Conservation (phyloP, 495 filamentous ascomycete species). For the Penicillium crystallinum region DNA sequence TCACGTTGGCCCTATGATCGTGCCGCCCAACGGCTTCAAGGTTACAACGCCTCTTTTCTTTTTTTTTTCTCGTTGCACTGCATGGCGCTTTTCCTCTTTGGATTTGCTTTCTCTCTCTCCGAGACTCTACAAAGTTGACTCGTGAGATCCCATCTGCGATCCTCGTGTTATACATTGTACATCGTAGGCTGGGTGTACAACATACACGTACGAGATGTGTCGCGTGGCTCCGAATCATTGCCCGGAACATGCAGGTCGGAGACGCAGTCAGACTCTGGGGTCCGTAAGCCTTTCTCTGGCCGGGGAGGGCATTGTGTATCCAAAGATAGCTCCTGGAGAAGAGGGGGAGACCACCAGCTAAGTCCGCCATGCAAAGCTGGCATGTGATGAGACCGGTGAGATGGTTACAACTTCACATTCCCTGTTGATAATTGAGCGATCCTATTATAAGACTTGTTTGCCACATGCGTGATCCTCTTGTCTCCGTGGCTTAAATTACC, state of each 20-base stretch:
- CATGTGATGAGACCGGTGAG: conserved; percentile 15
- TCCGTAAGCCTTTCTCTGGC: not conserved
- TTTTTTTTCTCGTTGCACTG: conserved; percentile 13
- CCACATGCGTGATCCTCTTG: not conserved
- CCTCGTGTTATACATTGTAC: not conserved
- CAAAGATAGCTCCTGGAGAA: not conserved
- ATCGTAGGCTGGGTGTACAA: not conserved
- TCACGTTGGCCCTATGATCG: conserved; percentile 4
- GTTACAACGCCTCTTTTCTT: conserved; percentile 1
- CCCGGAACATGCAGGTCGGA: not conserved
- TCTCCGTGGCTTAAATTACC: not conserved
- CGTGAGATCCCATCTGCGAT: too few species aligned
- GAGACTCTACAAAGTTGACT: too few species aligned
- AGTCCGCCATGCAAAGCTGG: not conserved
- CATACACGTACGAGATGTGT: not conserved
- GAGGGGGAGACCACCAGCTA: not conserved
- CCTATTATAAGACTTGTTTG: not conserved
- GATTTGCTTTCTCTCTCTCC: not conserved
- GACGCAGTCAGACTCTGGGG: not conserved
- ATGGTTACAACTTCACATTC: conserved; percentile 14
- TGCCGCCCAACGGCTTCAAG: conserved; percentile 2
- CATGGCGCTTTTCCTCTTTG: not conserved
- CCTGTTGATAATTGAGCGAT: conserved; percentile 10
- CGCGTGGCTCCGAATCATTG: conserved; percentile 16
- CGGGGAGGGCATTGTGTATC: too few species aligned